Base-by-base conservation (phyloP, 306 rosid genomes). In the Ziziphus jujuba region DNA sequence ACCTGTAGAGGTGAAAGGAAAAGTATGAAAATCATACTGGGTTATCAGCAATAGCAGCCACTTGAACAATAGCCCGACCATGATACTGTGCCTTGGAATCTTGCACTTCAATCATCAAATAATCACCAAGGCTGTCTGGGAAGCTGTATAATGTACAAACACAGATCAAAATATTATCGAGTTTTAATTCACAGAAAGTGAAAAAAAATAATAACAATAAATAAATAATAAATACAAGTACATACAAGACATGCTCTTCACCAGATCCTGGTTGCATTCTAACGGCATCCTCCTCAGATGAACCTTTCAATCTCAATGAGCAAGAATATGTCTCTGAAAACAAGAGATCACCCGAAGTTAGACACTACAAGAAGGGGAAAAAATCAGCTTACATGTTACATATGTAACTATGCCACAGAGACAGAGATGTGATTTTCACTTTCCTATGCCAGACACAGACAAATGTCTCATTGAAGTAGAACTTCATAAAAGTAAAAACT, bases 251-350 rank as follows among this genome's bases (percentile, higher is more conserved):
- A 36, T 40, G 67, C 44, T 72, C 48, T 65, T 72, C 76, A 19
- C 79, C 50, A 10, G 71, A 72, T 72, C 85, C 85, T 21, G 79
- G 76, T 64, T 66, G 72, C 76, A 76, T 68, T 19, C 34, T 61
- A 36, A 76, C 45, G 20, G 67, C 73, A 54, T 76, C 67, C 50
- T 68, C 76, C 14, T 81, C 71, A 49, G 73, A 48, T 56, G 79
- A 81, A 65, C 79, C 76, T 52, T 62, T 81, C 76, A 81, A 45
- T 66, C 72, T 76, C 33, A 76, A 49, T 58, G 47, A 58, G 67
- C 79, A 80, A 54, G 75, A 51, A 56, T 68, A 76, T 55, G 63
- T 69, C 65, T 72, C 82, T 76, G 79, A 35, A n/a, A 69, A 59
- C 50, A 52, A 9, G 7, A 55, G 45, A 54, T 48, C 34, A 45